phyloP scores from a whole-genome alignment of 306 rosid genomes.

The Astragalus membranaceus region DNA sequence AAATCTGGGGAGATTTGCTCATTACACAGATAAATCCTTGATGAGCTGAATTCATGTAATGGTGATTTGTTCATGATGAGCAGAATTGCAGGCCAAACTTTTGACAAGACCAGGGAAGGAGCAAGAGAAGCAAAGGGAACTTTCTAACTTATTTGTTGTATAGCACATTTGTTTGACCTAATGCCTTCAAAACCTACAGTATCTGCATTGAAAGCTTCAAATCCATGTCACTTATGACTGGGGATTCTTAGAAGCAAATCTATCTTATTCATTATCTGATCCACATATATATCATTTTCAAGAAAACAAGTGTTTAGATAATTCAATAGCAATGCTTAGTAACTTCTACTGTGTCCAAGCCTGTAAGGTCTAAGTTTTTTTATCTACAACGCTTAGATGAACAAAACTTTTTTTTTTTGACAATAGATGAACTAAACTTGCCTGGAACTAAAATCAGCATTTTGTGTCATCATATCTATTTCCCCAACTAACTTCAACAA shows the following conservation, averaged over 20 bases:
- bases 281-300: background rate
- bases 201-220: background rate
- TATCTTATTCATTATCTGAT: background rate
- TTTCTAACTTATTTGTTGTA: background rate
- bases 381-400: background rate
- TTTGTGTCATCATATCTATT: background rate
- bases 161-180: background rate
- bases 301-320: background rate
- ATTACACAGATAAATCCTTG: too few relatives aligned
- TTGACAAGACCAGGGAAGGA: background rate
- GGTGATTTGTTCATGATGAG: too few relatives aligned
- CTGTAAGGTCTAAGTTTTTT: background rate
- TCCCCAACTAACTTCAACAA: background rate
- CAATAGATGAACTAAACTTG: background rate
- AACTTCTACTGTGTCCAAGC: background rate
- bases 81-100: too few relatives aligned
- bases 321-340: background rate
- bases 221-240: background rate
- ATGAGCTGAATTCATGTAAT: too few relatives aligned
- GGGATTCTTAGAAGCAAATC: background rate
- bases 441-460: background rate
- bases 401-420: background rate
- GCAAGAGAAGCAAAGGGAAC: background rate
- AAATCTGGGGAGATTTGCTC: too few relatives aligned
- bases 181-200: background rate